Base-by-base conservation (phyloP, 2,329 filamentous ascomycete species). In the Epichloe sibirici region DNA sequence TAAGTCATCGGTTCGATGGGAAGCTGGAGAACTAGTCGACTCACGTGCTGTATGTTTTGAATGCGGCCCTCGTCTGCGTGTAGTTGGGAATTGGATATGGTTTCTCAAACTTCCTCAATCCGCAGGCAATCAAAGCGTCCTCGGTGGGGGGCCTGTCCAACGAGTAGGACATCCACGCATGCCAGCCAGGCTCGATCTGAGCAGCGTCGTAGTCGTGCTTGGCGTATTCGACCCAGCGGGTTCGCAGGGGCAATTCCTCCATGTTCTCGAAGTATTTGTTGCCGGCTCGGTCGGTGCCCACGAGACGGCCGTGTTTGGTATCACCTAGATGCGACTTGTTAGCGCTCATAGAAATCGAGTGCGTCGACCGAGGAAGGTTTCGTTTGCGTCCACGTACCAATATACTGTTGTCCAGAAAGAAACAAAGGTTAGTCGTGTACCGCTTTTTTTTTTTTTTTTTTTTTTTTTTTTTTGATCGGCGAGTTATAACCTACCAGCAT, bases 241-340 rank as follows among this genome's bases (percentile, higher is more conserved):
- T 96, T 65, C 91, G 86, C 63, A 96, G 90, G 54, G 93, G 93
- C 55, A 98, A 78, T 71, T 98, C 93, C 68, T 97, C 90, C 65
- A 82, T 71, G 76, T 98, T 96, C 79, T 98, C 93, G 69, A 82
- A 98, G 79, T 79, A 98, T 75, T 95, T 97, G 82, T 98, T 98
- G 70, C 93, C 94, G 68, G 84, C 94, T 70, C 83, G 82, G 75
- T 98, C 93, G 65, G 74, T 80, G 63, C 85, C 93, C 59, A 98
- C 81, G 60, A 95, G 77, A 44, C 81, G 83, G 65, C 93, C 94
- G 66, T 86, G 83, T 76, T 98, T 98, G 71, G 93, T 98, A 74
- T 98, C 93, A 75, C 91, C 90, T 93, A 67, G 7, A n/a, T 23
- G 23, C 17, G 44, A 45, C 1, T 31, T n/a, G 34, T 48, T 9